Evolutionary conservation across 2,329 filamentous ascomycete genomes (phyloP).

Genomic region (Aphanocladium album): DNA sequence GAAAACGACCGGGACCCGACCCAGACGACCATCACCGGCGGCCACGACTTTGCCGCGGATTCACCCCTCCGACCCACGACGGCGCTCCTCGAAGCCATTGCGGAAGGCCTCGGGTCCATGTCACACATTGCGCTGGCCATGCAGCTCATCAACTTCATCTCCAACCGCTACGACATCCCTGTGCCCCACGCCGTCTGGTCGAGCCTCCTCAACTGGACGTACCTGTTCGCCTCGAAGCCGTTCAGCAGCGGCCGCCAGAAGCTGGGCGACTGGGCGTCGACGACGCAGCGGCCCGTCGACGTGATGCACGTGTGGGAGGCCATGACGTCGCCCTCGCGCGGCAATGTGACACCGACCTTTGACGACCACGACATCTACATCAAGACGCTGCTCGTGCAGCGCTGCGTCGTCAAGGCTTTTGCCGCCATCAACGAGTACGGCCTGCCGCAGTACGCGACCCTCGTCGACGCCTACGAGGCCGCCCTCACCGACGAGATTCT

Average conservation of each 20-base stretch:
- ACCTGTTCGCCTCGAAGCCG: constrained; percentile 45
- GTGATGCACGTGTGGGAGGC: constrained; percentile 51
- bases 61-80: constrained; percentile 55
- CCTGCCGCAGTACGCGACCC: constrained; percentile 32
- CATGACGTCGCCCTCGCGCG: constrained; percentile 52
- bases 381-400: constrained; percentile 32
- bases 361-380: constrained; percentile 46
- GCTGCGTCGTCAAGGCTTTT: constrained; percentile 27
- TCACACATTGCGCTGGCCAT: constrained; percentile 55
- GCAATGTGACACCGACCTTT: constrained; percentile 52
- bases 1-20: constrained; percentile 16
- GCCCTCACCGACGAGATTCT: constrained; percentile 31
- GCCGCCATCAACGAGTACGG: constrained; percentile 35
- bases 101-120: constrained; percentile 63
- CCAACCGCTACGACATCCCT: constrained; percentile 50
- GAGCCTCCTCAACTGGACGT: constrained; percentile 63
- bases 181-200: constrained; percentile 59
- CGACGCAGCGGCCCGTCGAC: constrained; percentile 35
- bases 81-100: constrained; percentile 59
- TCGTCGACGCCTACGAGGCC: constrained; percentile 22
- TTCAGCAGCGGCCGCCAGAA: constrained; percentile 31
- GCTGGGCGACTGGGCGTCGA: constrained; percentile 23
- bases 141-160: constrained; percentile 57
- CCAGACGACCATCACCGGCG: constrained; percentile 24
- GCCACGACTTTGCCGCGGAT: constrained; percentile 36